Conservation (phyloP, 345 rosid species). For the Limnanthes douglasii region DNA sequence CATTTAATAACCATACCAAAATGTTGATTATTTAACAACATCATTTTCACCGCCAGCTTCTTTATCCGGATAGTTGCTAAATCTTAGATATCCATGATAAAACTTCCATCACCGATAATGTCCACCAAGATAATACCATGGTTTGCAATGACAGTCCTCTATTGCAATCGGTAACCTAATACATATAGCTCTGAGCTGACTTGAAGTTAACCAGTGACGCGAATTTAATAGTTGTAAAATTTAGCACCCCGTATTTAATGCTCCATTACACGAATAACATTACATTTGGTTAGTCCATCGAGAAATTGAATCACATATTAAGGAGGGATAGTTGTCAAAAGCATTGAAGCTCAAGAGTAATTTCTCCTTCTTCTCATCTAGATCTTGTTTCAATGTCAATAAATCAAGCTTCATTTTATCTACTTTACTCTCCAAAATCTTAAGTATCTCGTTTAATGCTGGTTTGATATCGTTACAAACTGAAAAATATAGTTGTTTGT, state of each 20-base stretch:
- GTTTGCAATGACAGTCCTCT: constrained; percentile 93
- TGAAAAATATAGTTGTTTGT: constrained; percentile 88
- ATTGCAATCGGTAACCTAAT: constrained; percentile 93
- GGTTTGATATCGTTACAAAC: constrained; percentile 77
- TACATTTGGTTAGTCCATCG: constrained; percentile 69
- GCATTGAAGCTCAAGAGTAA: constrained; percentile 65
- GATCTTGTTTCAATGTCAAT: constrained; percentile 59
- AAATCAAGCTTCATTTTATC: constrained; percentile 37
- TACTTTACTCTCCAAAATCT: constrained; percentile 35
- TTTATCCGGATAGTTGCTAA: constrained; percentile 74
- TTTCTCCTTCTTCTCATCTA: constrained; percentile 50
- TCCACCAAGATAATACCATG: constrained; percentile 76
- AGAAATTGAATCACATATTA: constrained; percentile 83
- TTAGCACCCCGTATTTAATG: constrained; percentile 99
- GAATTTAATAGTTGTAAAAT: constrained; percentile 78
- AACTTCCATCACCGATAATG: constrained; percentile 96
- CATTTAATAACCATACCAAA: constrained; percentile 94
- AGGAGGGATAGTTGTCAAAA: constrained; percentile 85
- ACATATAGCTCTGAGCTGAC: constrained; percentile 95
- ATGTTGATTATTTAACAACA: constrained; percentile 84
- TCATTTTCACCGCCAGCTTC: constrained; percentile 71
- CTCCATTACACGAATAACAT: constrained; percentile 92
- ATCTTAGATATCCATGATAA: constrained; percentile 91
- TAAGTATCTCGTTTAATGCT: constrained; percentile 61
- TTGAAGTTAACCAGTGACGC: constrained; percentile 85